Evolutionary conservation across 1,139 yeast genomes (phyloP).

Genomic region (Meyerozyma athensensis): DNA sequence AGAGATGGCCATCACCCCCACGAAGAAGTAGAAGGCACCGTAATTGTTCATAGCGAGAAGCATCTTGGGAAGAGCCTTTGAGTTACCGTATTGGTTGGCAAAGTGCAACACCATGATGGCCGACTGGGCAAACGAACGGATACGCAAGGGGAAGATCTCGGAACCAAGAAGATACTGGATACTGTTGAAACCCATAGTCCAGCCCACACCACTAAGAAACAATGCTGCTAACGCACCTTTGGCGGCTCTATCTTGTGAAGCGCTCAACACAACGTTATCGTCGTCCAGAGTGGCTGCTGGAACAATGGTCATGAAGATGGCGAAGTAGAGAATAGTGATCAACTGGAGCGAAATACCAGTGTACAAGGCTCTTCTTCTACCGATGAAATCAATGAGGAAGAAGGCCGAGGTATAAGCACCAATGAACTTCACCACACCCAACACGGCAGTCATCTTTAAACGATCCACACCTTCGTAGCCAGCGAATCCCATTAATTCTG

Average conservation of each 20-base stretch:
- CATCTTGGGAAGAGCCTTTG: constrained; percentile 54
- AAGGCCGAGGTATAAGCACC: constrained; percentile 44
- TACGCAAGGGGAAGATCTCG: constrained; percentile 54
- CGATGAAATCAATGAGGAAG: constrained; percentile 43
- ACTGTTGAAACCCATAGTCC: constrained; percentile 62
- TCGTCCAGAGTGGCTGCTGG: constrained; percentile 35
- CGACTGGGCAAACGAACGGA: constrained; percentile 52
- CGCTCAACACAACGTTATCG: constrained; percentile 21
- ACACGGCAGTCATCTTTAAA: constrained; percentile 43
- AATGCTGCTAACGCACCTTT: constrained; percentile 51
- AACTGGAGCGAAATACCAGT: constrained; percentile 36
- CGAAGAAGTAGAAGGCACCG: constrained; percentile 55
- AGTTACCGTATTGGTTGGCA: constrained; percentile 56
- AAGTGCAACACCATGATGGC: constrained; percentile 55
- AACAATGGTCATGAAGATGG: constrained; percentile 42
- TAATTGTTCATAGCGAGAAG: constrained; percentile 41
- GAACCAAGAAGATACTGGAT: constrained; percentile 56
- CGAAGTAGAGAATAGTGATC: constrained; percentile 33
- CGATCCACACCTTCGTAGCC: constrained; percentile 34
- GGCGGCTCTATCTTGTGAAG: constrained; percentile 34
- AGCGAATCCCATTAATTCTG: constrained; percentile 48
- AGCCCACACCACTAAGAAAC: constrained; percentile 51
- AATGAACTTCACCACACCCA: constrained; percentile 44
- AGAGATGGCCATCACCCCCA: constrained; percentile 38
- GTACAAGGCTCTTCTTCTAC: constrained; percentile 39